These are phyloP conservation scores for Schizopora paradoxa DNA, from an alignment of 1,284 basidiomycete species.

Conservation along the genomic window DNA sequence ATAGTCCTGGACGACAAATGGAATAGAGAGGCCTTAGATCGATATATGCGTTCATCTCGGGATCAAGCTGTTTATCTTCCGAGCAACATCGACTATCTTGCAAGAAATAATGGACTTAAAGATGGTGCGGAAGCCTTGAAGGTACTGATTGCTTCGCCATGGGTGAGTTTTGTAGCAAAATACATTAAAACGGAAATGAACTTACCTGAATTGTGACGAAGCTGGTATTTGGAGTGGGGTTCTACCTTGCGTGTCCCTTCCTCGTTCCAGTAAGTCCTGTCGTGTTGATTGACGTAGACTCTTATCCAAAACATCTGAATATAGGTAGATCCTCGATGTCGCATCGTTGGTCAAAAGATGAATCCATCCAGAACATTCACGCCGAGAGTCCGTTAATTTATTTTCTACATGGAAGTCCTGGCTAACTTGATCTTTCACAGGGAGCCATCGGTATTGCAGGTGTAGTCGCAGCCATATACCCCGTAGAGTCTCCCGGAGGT, in stretches of 20 bases:
- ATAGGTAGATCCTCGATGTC: conserved; percentile 56
- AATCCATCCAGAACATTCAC: conserved; percentile 60
- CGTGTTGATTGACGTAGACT: no score
- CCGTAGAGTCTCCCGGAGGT: conserved; percentile 59
- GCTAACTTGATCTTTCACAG: conserved; percentile 26
- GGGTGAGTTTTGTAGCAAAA: conserved; percentile 32
- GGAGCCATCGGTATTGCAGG: conserved; percentile 63
- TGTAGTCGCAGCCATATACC: conserved; percentile 59
- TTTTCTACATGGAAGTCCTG: background rate
- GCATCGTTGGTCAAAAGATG: conserved; percentile 59
- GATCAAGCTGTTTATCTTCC: conserved; percentile 62
- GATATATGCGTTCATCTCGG: conserved; percentile 52
- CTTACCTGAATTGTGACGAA: conserved; percentile 20
- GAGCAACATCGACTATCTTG: conserved; percentile 63
- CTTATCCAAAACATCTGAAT: no score
- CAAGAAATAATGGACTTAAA: conserved; percentile 54
- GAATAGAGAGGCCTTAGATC: conserved; percentile 47
- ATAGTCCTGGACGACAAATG: conserved; percentile 60
- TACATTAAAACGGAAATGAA: background rate
- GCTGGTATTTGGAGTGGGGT: conserved; percentile 58
- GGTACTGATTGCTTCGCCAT: conserved; percentile 42
- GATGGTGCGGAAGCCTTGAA: conserved; percentile 41
- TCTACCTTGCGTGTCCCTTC: conserved; percentile 59
- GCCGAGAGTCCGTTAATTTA: conserved; percentile 39
- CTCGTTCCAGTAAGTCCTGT: conserved; percentile 44